Conservation (phyloP, 2,329 filamentous ascomycete genomes). For the Atkinsonella texensis region DNA sequence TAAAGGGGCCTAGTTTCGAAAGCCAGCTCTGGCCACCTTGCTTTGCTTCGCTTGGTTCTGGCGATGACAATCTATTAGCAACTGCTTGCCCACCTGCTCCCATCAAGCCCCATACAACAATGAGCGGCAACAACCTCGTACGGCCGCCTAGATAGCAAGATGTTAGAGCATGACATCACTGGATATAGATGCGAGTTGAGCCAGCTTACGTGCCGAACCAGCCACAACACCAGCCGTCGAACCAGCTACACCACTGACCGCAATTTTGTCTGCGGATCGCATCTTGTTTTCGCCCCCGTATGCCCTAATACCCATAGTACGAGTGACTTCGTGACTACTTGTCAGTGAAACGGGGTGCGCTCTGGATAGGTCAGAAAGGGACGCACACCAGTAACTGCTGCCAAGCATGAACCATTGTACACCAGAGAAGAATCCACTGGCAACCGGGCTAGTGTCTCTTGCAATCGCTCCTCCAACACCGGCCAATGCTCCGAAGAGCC, state of each 20-base stretch:
- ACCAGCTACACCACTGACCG: constrained; percentile 59
- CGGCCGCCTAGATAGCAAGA: constrained; percentile 31
- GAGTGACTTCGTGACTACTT: constrained; percentile 30
- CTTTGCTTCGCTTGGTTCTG: constrained; percentile 16
- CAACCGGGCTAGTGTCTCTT: constrained; percentile 50
- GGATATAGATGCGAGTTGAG: not conserved
- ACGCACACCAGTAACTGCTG: constrained; percentile 62
- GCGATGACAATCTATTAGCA: constrained; percentile 20
- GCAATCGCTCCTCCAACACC: constrained; percentile 63
- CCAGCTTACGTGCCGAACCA: constrained; percentile 39
- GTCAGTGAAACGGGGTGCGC: not conserved
- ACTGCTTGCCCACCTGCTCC: constrained; percentile 29
- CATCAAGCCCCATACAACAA: constrained; percentile 34
- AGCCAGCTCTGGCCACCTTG: constrained; percentile 30
- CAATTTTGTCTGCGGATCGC: constrained; percentile 46
- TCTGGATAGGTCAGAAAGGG: not conserved
- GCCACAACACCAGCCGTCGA: constrained; percentile 53
- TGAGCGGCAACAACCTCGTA: constrained; percentile 38
- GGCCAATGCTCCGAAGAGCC: constrained; percentile 47
- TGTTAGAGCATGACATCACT: not conserved
- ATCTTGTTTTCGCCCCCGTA: constrained; percentile 40
- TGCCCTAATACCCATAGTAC: constrained; percentile 32
- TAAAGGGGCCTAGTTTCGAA: constrained; percentile 61
- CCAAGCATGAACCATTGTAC: constrained; percentile 75
- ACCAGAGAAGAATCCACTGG: constrained; percentile 62